Evolutionary conservation across 2,329 filamentous ascomycete species (phyloP), one percentile per base, ranked within the genome.

Genomic region (Alternaria sp.): DNA sequence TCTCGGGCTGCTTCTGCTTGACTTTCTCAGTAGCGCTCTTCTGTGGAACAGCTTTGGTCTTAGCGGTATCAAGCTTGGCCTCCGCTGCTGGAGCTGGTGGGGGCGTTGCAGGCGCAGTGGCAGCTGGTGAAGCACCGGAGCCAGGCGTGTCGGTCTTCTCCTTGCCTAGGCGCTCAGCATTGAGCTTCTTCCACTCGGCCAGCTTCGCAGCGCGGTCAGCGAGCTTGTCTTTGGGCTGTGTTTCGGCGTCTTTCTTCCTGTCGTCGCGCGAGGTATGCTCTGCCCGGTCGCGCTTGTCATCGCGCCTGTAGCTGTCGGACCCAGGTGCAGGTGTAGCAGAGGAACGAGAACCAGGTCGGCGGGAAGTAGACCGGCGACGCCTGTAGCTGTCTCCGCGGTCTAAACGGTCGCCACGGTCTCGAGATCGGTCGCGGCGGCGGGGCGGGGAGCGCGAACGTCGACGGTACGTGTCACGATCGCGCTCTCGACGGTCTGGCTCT

Each of bases 131-230:
- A 39, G 64, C 58, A 23, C 87, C 56, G 90, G 86, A 87, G 37
- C 78, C 78, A 42, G 88, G 84, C 69, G 90, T 69, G 51, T 68
- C 67, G 86, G 89, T 89, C 73, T 88, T 87, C n/a, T 71, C 68
- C 64, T 92, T 90, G 5, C 83, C 83, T 74, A 92, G 65, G 10
- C 67, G 64, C 61, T 70, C 63, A 17, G 63, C 67, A 29, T 66
- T 66, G 51, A 56, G 89, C 79, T 93, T 94, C 80, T 97, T 97
- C 93, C 93, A 97, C 56, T 91, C 91, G 75, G 94, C 91, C 28
- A 69, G 62, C 63, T 69, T 73, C 21, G 64, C 69, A 28, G 60
- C 63, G n/a, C 67, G 67, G 31, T 66, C 65, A 6, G 61, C 68
- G 45, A 66, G 65, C 54, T 74, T 67, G 36, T 72, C 69, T 52